A percentile compares a stretch with the other conserved stretches of the same genome.
phyloP scores from a whole-genome alignment of 768 basidiomycete species.

The Omphalotus guepiniiformis region DNA sequence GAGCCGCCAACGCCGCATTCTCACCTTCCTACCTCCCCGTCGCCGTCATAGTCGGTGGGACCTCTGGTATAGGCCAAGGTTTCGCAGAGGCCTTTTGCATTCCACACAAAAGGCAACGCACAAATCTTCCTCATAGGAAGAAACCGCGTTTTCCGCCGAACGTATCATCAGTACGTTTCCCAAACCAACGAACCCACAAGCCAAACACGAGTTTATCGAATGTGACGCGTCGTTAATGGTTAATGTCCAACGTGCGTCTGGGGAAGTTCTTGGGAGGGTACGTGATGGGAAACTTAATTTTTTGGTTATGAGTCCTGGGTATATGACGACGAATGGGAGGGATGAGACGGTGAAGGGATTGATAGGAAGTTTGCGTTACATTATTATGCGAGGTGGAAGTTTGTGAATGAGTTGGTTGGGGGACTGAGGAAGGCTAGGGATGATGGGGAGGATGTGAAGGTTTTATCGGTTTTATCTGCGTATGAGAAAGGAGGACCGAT shows the following conservation, averaged over 20 bases:
- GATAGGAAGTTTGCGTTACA: conserved; percentile 33
- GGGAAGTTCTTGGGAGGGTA: conserved; percentile 16
- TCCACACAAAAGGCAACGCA: conserved; percentile 29
- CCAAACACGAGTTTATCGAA: conserved; percentile 27
- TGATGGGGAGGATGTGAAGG: conserved; percentile 34
- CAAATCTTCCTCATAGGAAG: conserved; percentile 32
- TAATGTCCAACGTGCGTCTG: conserved; percentile 24
- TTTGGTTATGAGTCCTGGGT: conserved; percentile 30
- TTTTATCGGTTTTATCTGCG: conserved; percentile 29
- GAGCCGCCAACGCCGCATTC: conserved; percentile 15
- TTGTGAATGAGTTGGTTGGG: conserved; percentile 32
- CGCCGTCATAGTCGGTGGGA: conserved; percentile 14
- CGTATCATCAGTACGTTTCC: conserved; percentile 25
- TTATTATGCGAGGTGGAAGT: conserved; percentile 37
- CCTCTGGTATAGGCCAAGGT: conserved; percentile 22
- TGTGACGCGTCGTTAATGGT: conserved; percentile 29
- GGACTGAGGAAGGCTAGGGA: conserved; percentile 27
- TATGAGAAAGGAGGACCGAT: conserved; percentile 24
- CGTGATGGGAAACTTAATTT: conserved; percentile 30
- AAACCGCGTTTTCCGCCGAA: conserved; percentile 26
- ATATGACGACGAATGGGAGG: conserved; percentile 24
- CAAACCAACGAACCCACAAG: conserved; percentile 12
- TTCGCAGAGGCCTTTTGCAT: conserved; percentile 29
- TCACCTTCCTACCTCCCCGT: conserved; percentile 8
- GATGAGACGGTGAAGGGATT: conserved; percentile 35